Conservation (phyloP, 306 rosid species). For the Medicago lupulina region DNA sequence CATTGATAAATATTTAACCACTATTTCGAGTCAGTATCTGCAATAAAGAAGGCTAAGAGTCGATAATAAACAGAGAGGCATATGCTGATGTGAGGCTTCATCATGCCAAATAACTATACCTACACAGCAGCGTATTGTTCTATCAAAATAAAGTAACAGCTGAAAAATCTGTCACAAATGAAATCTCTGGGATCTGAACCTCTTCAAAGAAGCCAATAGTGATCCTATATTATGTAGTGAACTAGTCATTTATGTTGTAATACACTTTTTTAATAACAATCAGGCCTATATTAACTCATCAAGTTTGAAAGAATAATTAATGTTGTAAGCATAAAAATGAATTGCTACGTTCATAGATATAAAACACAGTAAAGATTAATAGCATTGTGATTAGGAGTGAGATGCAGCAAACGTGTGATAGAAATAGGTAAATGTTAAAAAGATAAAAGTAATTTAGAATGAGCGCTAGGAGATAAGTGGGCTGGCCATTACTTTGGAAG, state of each 20-base stretch:
- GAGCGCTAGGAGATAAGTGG: conserved; percentile 32
- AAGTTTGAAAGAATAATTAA: conserved; percentile 26
- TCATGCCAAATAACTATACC: conserved; percentile 33
- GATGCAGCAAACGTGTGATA: conserved; percentile 15
- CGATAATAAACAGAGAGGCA: neutral
- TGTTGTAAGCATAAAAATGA: conserved; percentile 19
- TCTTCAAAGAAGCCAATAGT: conserved; percentile 3
- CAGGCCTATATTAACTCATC: conserved; percentile 8
- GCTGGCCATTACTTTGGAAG: conserved; percentile 78
- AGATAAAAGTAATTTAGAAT: conserved; percentile 15
- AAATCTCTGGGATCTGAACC: conserved; percentile 3
- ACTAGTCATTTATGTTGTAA: conserved; percentile 13
- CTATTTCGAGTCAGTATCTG: conserved; percentile 10
- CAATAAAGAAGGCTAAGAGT: conserved; percentile 12
- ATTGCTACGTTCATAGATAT: conserved; percentile 21
- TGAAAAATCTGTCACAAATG: conserved; percentile 22
- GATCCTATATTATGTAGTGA: conserved; percentile 21
- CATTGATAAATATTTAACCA: conserved; percentile 21
- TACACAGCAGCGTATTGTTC: conserved; percentile 21
- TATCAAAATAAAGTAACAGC: conserved; percentile 18
- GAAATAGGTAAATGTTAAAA: conserved; percentile 24
- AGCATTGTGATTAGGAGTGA: conserved; percentile 9
- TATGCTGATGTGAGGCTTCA: conserved; percentile 1
- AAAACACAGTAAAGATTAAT: conserved; percentile 25
- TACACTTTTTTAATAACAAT: conserved; percentile 17